Evolutionary conservation across 495 filamentous ascomycete species (phyloP).

Genomic region (Penicillium pulvis): DNA sequence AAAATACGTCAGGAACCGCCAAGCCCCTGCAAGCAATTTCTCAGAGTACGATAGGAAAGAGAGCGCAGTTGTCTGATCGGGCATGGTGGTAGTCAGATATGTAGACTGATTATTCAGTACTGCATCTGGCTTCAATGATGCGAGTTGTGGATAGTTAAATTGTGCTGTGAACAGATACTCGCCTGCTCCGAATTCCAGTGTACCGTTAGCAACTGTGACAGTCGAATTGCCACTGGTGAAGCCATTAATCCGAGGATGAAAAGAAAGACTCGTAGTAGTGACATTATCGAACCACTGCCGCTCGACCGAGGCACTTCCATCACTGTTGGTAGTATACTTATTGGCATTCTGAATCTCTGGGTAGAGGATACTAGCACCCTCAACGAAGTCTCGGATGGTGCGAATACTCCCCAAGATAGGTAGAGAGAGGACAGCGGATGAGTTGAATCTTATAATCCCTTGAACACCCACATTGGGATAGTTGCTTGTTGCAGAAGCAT

Average conservation of each 20-base stretch:
- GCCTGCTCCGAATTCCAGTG: constrained; percentile 49
- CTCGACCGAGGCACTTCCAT: constrained; percentile 47
- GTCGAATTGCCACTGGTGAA: constrained; percentile 27
- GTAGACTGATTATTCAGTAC: constrained; percentile 52
- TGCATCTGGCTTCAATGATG: constrained; percentile 47
- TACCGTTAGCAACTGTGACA: constrained; percentile 42
- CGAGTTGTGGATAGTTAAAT: constrained; percentile 63
- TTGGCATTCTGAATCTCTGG: constrained; percentile 56
- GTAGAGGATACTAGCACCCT: constrained; percentile 55
- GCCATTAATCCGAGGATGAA: constrained; percentile 45
- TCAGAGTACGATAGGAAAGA: constrained; percentile 64
- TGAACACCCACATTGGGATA: constrained; percentile 52
- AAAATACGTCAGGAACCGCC: constrained; percentile 69
- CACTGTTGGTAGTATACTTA: constrained; percentile 31
- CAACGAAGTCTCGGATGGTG: constrained; percentile 62
- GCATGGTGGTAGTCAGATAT: constrained; percentile 44
- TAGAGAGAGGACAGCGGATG: constrained; percentile 53
- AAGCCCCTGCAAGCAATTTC: constrained; percentile 65
- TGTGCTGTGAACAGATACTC: constrained; percentile 60
- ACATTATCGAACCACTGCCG: constrained; percentile 64
- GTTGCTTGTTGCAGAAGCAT: constrained; percentile 14
- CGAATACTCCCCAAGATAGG: constrained; percentile 62
- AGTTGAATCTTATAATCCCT: constrained; percentile 55
- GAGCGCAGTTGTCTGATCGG: constrained; percentile 52
- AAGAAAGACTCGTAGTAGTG: constrained; percentile 46